Conservation (phyloP, 495 filamentous ascomycete genomes). For the Talaromyces wortmannii region DNA sequence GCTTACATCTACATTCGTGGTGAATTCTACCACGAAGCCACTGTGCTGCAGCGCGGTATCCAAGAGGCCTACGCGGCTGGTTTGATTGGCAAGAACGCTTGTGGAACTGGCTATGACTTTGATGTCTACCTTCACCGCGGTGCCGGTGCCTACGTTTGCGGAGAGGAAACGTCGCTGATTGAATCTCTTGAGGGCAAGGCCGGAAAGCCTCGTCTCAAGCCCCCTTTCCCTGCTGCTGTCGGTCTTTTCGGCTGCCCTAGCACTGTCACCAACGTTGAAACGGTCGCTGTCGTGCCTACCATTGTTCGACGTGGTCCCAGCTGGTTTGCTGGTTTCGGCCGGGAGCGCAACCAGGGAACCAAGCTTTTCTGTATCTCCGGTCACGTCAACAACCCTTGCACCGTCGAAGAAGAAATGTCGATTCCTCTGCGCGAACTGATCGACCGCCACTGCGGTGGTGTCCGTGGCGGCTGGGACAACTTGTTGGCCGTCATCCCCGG, state of each 20-base stretch:
- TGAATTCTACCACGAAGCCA: slow-evolving; percentile 96
- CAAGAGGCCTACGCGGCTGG: slow-evolving; percentile 95
- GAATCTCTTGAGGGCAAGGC: slow-evolving; percentile 98
- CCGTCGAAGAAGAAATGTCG: slow-evolving; percentile 98
- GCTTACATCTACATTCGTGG: slow-evolving; percentile 99
- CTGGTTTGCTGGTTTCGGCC: slow-evolving; percentile 92
- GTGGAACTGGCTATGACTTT: slow-evolving; percentile 93
- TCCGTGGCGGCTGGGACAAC: slow-evolving; percentile 97
- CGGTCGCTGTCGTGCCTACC: slow-evolving; percentile 88
- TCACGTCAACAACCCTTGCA: slow-evolving; percentile 96
- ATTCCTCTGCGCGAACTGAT: slow-evolving; percentile 92
- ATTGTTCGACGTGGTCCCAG: slow-evolving; percentile 86
- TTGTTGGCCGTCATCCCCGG: slow-evolving; percentile 91
- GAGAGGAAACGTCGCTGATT: slow-evolving; percentile 95
- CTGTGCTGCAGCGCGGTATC: slow-evolving; percentile 87
- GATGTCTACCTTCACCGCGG: slow-evolving; percentile 95
- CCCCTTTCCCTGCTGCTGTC: slow-evolving; percentile 94
- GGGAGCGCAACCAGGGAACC: slow-evolving; percentile 90
- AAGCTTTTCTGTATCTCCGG: slow-evolving; percentile 99
- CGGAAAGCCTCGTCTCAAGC: slow-evolving; percentile 96
- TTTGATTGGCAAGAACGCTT: slow-evolving; percentile 95
- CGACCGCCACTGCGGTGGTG: slow-evolving; percentile 95
- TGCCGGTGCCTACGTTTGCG: slow-evolving; percentile 95
- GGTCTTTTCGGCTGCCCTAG: slow-evolving; percentile 97
- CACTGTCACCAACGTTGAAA: slow-evolving; percentile 98